phyloP scores from a whole-genome alignment of 2,329 filamentous ascomycete species.

The Aspergillus sp. region DNA sequence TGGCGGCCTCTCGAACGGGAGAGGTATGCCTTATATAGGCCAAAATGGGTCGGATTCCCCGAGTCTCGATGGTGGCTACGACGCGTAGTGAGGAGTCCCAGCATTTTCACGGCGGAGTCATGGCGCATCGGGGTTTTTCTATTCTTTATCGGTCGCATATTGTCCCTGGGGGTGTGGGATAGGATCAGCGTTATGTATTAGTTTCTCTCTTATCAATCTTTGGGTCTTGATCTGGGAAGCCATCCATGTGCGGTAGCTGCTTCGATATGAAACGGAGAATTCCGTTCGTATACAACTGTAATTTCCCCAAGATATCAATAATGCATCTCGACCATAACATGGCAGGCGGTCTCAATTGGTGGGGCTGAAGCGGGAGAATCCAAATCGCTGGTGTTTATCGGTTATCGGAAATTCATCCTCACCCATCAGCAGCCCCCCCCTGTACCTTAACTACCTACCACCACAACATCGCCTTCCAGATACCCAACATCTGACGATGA shows the following conservation, averaged over 20 bases:
- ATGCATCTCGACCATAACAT: not conserved
- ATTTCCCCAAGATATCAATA: too few relatives aligned
- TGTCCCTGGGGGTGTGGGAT: slow-evolving; percentile 6
- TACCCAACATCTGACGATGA: not conserved
- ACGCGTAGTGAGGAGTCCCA: slow-evolving; percentile 13
- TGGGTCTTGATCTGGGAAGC: too few relatives aligned
- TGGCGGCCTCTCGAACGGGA: slow-evolving; percentile 19
- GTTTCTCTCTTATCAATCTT: not conserved
- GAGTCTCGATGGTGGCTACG: slow-evolving; percentile 9
- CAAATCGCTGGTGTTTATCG: not conserved
- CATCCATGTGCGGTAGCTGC: too few relatives aligned
- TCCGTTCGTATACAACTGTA: too few relatives aligned
- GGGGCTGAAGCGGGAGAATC: not conserved
- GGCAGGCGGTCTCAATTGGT: not conserved
- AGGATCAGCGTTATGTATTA: not conserved
- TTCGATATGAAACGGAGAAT: too few relatives aligned
- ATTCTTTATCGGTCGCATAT: slow-evolving; percentile 3
- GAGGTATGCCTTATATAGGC: slow-evolving; percentile 15
- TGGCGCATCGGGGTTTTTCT: slow-evolving; percentile 14
- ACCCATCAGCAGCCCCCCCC: too few relatives aligned
- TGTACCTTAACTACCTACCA: not conserved
- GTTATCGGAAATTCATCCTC: not conserved
- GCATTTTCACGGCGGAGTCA: slow-evolving; percentile 18
- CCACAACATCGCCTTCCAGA: not conserved
- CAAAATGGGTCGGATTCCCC: slow-evolving; percentile 15